Evolutionary conservation across 768 basidiomycete species (phyloP).

Genomic region (Podaxis sp.): DNA sequence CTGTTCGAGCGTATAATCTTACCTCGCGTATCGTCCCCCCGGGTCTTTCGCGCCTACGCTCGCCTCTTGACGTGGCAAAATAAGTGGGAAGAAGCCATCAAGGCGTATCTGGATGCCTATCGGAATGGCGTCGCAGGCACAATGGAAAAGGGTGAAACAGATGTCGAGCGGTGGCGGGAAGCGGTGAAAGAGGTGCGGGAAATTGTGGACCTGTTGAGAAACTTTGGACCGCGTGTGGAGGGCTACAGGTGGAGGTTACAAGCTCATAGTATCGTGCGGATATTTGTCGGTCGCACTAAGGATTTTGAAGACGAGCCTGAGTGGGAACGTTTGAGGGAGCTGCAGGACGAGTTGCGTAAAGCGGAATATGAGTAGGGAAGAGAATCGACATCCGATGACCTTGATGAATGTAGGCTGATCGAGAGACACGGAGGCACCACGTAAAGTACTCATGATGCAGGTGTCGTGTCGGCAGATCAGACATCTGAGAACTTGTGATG

Average conservation of each 20-base stretch:
- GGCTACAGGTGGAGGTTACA: slow-evolving; percentile 77
- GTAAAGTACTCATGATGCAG: neutral
- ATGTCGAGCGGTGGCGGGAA: slow-evolving; percentile 65
- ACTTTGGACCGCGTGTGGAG: slow-evolving; percentile 71
- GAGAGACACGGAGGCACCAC: neutral
- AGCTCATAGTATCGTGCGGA: slow-evolving; percentile 80
- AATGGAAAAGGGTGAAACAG: slow-evolving; percentile 64
- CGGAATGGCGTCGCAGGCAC: slow-evolving; percentile 59
- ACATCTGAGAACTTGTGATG: neutral
- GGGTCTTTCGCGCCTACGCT: slow-evolving; percentile 82
- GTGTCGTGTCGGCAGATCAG: neutral
- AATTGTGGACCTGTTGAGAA: slow-evolving; percentile 75
- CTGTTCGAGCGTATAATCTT: slow-evolving; percentile 79
- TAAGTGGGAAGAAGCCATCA: slow-evolving; percentile 72
- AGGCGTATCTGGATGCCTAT: slow-evolving; percentile 84
- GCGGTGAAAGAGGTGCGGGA: slow-evolving; percentile 80
- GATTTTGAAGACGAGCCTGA: slow-evolving; percentile 89
- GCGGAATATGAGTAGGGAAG: slow-evolving; percentile 22
- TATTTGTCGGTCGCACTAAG: slow-evolving; percentile 82
- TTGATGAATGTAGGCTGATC: neutral
- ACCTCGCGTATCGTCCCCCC: slow-evolving; percentile 72
- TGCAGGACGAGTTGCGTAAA: slow-evolving; percentile 62
- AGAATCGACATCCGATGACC: neutral
- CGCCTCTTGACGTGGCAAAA: slow-evolving; percentile 72
- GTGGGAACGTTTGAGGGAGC: slow-evolving; percentile 62